Base-by-base conservation (phyloP, 148 eudicot genomes). In the Rhododendron griersonianum region DNA sequence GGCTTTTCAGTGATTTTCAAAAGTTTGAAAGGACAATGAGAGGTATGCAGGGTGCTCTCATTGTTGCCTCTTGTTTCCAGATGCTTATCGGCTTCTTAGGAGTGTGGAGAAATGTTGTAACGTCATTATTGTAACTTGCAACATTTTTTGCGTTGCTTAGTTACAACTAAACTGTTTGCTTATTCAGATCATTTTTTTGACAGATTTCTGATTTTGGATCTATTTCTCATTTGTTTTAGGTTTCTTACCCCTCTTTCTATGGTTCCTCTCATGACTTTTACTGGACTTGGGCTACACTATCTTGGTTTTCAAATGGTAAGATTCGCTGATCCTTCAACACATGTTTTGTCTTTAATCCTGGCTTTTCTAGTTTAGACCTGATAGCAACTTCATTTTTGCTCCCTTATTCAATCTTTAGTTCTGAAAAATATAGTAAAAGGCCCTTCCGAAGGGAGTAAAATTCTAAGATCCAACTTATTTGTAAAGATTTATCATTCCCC, bases 261-360 rank as follows among this genome's bases (percentile, higher is more conserved):
- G 91, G 98, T 91, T 91, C 95, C 96, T 65, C 92, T 95, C 63
- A 89, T 96, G 55, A 84, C 96, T 23, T 92, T 93, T 35, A 89
- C 91, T 11, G 98, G 96, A 6, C 91, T 96, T 23, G 97, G 98
- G 39, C 93, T 95, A 67, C 90, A 89, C 88, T 87, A 92, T 87
- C 93, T 93, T 35, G 96, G 93, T 37, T 94, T 94, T 81, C 94
- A 95, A 14, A 81, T 86, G 89, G 99, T 96, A 91, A 89, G 85
- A 84, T 19, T 28, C 71, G 16, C 25, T 11, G 4, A 75, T 75
- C 48, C 78, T 14, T 77, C 80, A 28, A n/a, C 50, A 50, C 14
- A 19, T 80, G 61, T 4, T 44, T 21, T 23, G 28, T 44, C 30
- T 41, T 45, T 44, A 77, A 44, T 44, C 14, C 30, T 41, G 51